phyloP scores from a whole-genome alignment of 1,284 basidiomycete genomes.

The Fomitopsis betulina region DNA sequence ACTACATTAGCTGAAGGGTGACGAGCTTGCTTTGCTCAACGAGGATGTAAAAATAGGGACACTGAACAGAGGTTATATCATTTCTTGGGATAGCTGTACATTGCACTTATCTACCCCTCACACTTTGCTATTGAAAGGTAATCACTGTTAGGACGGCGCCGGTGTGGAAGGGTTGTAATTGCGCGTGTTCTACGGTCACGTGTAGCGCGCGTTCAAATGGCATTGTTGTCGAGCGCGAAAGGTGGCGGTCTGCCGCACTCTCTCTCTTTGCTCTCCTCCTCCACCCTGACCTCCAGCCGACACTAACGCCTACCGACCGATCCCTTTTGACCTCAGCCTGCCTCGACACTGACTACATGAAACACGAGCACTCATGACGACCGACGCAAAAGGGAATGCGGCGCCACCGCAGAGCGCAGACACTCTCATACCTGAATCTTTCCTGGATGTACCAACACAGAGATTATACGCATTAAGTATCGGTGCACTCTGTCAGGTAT shows the following conservation, averaged over 20 bases:
- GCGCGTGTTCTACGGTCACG: not conserved
- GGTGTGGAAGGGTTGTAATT: no score
- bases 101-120: no score
- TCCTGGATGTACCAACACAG: slow-evolving; percentile 40
- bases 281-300: not conserved
- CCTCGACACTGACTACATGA: not conserved
- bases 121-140: no score
- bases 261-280: slow-evolving; percentile 1
- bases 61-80: not conserved
- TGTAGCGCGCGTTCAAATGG: not conserved
- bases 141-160: no score
- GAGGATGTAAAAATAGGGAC: not conserved
- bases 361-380: slow-evolving; percentile 10
- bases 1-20: slow-evolving; percentile 35
- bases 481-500: slow-evolving; percentile 40
- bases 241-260: not conserved
- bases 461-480: slow-evolving; percentile 42
- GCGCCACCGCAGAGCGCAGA: slow-evolving; percentile 8
- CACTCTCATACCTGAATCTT: slow-evolving; percentile 29
- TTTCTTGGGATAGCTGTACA: not conserved
- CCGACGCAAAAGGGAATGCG: slow-evolving; percentile 6
- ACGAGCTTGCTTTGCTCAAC: no score
- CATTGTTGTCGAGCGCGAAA: not conserved
- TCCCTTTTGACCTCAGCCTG: not conserved
- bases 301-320: not conserved